Conservation (phyloP, 2,329 filamentous ascomycete genomes). For the Cytospora piceae region DNA sequence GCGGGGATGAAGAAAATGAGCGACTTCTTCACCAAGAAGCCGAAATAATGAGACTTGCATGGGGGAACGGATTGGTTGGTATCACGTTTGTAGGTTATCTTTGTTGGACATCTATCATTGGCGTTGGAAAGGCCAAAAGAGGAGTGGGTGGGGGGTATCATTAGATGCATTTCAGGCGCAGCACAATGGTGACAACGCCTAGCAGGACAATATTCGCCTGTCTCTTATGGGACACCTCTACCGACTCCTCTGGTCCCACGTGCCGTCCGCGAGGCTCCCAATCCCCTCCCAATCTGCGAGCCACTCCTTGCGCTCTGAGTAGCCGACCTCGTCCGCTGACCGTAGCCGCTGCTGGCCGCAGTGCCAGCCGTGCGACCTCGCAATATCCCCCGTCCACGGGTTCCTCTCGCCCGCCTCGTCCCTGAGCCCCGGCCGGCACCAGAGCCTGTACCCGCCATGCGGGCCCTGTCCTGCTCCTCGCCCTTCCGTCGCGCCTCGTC, state of each 20-base stretch:
- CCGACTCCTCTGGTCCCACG: constrained; percentile 48
- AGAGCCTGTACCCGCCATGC: constrained; percentile 39
- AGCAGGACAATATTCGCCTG: neutral
- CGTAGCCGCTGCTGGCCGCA: constrained; percentile 20
- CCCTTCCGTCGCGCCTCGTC: constrained; percentile 69
- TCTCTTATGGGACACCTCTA: constrained; percentile 31
- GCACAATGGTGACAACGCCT: constrained; percentile 13
- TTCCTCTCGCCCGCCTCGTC: constrained; percentile 28
- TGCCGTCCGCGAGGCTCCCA: constrained; percentile 39
- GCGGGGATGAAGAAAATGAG: constrained; percentile 97
- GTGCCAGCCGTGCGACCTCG: constrained; percentile 21
- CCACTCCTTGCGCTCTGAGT: constrained; percentile 41
- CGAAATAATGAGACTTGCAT: constrained; percentile 24
- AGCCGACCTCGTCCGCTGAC: constrained; percentile 36
- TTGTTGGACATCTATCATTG: constrained; percentile 15
- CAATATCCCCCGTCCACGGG: constrained; percentile 30
- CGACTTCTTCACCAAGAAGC: constrained; percentile 82
- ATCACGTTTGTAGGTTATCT: neutral
- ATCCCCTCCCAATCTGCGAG: constrained; percentile 51
- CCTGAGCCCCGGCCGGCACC: constrained; percentile 25
- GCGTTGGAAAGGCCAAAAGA: constrained; percentile 19
- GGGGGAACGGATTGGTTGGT: constrained; percentile 20
- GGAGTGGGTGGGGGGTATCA: constrained; percentile 26
- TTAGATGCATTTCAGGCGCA: constrained; percentile 27
- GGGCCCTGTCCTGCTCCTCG: constrained; percentile 62